Percentiles rank a stretch among this genome's conserved stretches.
phyloP scores from a whole-genome alignment of 116 monocot genomes.

The Trichopus zeylanicus region DNA sequence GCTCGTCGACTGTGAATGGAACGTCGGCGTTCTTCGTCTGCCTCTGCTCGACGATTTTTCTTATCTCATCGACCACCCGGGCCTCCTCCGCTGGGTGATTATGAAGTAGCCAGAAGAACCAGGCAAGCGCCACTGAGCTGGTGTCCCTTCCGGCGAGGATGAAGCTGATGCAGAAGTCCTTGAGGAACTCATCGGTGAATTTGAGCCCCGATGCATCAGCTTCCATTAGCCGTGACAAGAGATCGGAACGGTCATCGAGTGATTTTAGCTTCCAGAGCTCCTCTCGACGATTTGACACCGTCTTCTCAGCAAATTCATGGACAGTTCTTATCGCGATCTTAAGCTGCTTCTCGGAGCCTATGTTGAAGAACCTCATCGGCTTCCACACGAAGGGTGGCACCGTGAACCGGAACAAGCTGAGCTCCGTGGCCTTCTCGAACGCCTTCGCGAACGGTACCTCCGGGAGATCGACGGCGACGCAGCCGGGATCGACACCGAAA shows the following conservation, averaged over 20 bases:
- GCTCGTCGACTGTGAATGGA: constrained; percentile 34
- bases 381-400: constrained; percentile 82
- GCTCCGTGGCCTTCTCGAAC: constrained; percentile 69
- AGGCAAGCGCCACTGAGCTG: constrained; percentile 78
- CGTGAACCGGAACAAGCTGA: constrained; percentile 44
- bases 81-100: constrained; percentile 42
- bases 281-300: constrained; percentile 33
- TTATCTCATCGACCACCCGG: constrained; percentile 44
- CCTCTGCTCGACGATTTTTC: constrained; percentile 6
- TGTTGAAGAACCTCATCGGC: constrained; percentile 30
- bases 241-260: constrained; percentile 30
- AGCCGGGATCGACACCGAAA: constrained; percentile 70
- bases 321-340: constrained; percentile 31
- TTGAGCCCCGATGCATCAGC: not conserved
- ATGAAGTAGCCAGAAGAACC: constrained; percentile 92
- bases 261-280: constrained; percentile 15
- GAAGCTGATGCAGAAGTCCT: constrained; percentile 89
- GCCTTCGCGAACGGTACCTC: constrained; percentile 61
- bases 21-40: not conserved
- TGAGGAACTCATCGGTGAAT: constrained; percentile 63
- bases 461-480: constrained; percentile 44
- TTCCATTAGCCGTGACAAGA: constrained; percentile 61
- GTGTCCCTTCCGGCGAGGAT: constrained; percentile 87
- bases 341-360: constrained; percentile 59
- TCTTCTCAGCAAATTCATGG: constrained; percentile 61